A percentile compares a stretch with the other conserved stretches of the same genome.
phyloP scores from a whole-genome alignment of 345 rosid species.

The Syzygium oleosum region DNA sequence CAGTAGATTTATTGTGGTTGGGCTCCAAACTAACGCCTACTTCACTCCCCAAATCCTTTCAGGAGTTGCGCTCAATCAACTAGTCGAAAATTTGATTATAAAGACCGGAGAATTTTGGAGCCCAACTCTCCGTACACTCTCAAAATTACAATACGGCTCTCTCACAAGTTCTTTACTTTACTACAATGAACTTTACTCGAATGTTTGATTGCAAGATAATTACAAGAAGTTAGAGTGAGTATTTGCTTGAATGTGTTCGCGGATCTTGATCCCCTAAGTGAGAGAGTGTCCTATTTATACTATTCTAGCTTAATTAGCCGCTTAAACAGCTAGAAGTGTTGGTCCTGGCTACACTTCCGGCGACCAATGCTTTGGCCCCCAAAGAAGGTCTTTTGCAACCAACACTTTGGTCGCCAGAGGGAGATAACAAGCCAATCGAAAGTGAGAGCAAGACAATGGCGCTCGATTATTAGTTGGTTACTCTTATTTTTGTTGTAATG shows the following conservation, averaged over 20 bases:
- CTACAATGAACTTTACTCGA: neutral
- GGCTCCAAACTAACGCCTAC: neutral
- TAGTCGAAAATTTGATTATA: neutral
- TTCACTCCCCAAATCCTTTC: neutral
- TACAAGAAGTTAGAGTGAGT: neutral
- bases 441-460: neutral
- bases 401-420: neutral
- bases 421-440: neutral
- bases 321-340: neutral
- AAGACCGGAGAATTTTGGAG: neutral
- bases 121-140: neutral
- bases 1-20: neutral
- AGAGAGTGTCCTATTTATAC: neutral
- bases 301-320: neutral
- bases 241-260: neutral
- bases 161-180: neutral
- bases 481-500: neutral
- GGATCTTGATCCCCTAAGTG: neutral
- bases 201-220: neutral
- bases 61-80: neutral
- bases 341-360: neutral
- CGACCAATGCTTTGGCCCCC: neutral
- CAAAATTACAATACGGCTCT: neutral
- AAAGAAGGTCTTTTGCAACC: neutral
- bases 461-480: neutral